Percentiles rank a stretch among this genome's conserved stretches.
phyloP scores from a whole-genome alignment of 2,329 filamentous ascomycete species.

The Colletotrichum sp. region DNA sequence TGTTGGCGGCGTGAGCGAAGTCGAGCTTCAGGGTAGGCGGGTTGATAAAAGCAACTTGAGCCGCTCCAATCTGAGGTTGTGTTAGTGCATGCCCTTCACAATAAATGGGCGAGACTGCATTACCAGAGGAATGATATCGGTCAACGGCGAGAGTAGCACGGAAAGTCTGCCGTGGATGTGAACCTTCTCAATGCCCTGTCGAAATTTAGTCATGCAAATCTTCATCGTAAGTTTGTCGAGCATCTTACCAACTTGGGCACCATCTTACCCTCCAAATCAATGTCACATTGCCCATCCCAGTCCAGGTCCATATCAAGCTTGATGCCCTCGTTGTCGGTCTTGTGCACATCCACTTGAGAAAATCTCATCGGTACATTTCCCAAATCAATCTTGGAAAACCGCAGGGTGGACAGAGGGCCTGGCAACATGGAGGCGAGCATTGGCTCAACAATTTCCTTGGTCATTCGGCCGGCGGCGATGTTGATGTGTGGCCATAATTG shows the following conservation, averaged over 20 bases:
- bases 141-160: conserved; percentile 48
- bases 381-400: conserved; percentile 51
- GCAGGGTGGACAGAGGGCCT: conserved; percentile 43
- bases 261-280: conserved; percentile 49
- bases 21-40: conserved; percentile 48
- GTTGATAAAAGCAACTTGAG: conserved; percentile 54
- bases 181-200: conserved; percentile 48
- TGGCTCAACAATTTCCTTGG: conserved; percentile 52
- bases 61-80: conserved; percentile 46
- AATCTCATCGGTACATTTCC: conserved; percentile 44
- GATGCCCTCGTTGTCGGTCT: conserved; percentile 46
- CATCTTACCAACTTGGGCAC: conserved; percentile 42
- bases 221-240: neutral
- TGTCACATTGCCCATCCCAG: conserved; percentile 51
- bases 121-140: conserved; percentile 50
- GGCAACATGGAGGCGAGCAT: conserved; percentile 52
- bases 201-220: neutral
- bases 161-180: conserved; percentile 48
- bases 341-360: conserved; percentile 48
- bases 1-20: conserved; percentile 51
- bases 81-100: neutral
- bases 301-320: conserved; percentile 52
- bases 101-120: neutral
- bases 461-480: conserved; percentile 45
- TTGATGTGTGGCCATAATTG: conserved; percentile 56